Percentiles rank a stretch among this genome's conserved stretches.
Conservation (phyloP, 345 rosid genomes). For the Jatropha curcas region DNA sequence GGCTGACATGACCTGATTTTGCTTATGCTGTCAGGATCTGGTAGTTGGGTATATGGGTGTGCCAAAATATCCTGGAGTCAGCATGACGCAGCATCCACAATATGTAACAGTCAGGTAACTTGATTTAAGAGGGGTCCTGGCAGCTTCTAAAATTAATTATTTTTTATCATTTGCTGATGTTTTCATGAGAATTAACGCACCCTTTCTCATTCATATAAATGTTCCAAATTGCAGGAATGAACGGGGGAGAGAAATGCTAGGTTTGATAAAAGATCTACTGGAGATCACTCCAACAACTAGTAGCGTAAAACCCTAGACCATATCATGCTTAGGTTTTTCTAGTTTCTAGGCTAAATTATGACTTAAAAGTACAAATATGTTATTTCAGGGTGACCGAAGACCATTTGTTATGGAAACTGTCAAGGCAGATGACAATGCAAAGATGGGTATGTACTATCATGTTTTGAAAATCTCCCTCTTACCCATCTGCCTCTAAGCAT, state of each 20-base stretch:
- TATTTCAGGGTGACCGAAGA: conserved; percentile 68
- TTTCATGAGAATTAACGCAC: not conserved
- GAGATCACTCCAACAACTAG: conserved; percentile 79
- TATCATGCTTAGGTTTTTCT: conserved; percentile 1
- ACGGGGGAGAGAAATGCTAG: conserved; percentile 86
- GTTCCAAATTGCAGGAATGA: conserved; percentile 58
- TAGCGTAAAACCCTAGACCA: conserved; percentile 51
- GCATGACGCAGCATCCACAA: conserved; percentile 96
- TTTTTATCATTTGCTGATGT: not conserved
- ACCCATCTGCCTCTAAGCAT: not conserved
- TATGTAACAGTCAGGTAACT: conserved; percentile 82
- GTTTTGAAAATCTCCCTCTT: not conserved
- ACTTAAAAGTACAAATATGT: not conserved
- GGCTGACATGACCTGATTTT: not conserved
- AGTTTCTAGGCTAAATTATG: conserved; percentile 5
- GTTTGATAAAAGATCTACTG: conserved; percentile 72
- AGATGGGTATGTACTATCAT: conserved; percentile 55
- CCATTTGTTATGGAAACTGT: conserved; percentile 96
- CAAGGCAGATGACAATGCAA: conserved; percentile 90
- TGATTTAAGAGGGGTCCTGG: conserved; percentile 1
- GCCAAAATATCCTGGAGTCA: conserved; percentile 80
- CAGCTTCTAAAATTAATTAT: conserved; percentile 1
- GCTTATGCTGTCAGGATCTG: conserved; percentile 60
- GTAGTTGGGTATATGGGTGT: conserved; percentile 99
- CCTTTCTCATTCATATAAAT: not conserved